These are phyloP conservation scores for Bipolaris victoriae DNA, from an alignment of 2,329 filamentous ascomycete species.

Conservation along the genomic window DNA sequence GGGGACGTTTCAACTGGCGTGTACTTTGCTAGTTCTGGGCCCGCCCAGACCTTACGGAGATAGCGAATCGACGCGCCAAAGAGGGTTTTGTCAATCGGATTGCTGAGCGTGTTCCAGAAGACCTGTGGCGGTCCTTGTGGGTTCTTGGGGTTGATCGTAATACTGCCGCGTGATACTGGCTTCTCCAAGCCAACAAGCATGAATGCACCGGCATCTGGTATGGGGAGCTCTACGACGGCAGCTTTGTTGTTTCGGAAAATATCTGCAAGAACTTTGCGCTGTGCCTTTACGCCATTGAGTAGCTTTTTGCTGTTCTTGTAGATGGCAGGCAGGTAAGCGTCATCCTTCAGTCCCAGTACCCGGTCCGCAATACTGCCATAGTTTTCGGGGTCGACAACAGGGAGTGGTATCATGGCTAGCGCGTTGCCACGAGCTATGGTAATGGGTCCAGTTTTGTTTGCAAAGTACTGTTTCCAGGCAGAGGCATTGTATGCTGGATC, in stretches of 20 bases:
- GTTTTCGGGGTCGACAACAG: slow-evolving; percentile 26
- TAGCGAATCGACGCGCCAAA: slow-evolving; percentile 46
- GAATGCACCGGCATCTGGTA: slow-evolving; percentile 44
- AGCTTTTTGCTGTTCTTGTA: slow-evolving; percentile 36
- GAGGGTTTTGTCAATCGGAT: slow-evolving; percentile 38
- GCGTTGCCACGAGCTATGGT: slow-evolving; percentile 36
- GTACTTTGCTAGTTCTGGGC: slow-evolving; percentile 33
- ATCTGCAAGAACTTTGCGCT: slow-evolving; percentile 37
- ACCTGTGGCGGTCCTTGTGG: slow-evolving; percentile 36
- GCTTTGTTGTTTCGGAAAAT: slow-evolving; percentile 31
- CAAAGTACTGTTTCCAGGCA: slow-evolving; percentile 35
- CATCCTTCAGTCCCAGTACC: slow-evolving; percentile 16
- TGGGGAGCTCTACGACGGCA: slow-evolving; percentile 33
- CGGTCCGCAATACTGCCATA: slow-evolving; percentile 25
- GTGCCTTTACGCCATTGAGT: slow-evolving; percentile 30
- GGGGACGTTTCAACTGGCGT: slow-evolving; percentile 32
- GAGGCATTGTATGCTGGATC: slow-evolving; percentile 38
- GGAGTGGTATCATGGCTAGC: slow-evolving; percentile 37
- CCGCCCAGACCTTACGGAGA: slow-evolving; percentile 41
- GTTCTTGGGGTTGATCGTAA: slow-evolving; percentile 33
- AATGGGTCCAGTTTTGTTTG: slow-evolving; percentile 36
- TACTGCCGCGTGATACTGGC: slow-evolving; percentile 50
- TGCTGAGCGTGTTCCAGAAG: slow-evolving; percentile 39
- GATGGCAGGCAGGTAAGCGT: slow-evolving; percentile 30
- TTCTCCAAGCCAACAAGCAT: slow-evolving; percentile 42